Evolutionary conservation across 495 filamentous ascomycete genomes (phyloP), one percentile per base, ranked within the genome.

Genomic region (Chaetomium tenue): DNA sequence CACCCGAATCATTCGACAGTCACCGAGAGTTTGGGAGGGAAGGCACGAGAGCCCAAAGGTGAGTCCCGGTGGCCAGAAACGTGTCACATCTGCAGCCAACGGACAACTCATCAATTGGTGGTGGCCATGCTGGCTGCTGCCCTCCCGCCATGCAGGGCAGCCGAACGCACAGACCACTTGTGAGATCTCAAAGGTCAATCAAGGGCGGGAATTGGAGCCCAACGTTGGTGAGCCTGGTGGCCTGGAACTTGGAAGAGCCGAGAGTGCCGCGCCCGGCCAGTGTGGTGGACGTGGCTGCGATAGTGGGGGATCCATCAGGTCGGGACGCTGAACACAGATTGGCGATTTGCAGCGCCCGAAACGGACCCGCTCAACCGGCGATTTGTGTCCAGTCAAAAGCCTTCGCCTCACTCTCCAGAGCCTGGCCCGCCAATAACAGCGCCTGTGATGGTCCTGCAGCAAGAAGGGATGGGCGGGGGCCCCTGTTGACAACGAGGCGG

Each of bases 361-460:
- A 51, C 20, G 23, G 64, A 42, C 44, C 59, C 53, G 26, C 40
- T 44, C 7, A 46, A 16, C 56, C 39, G 51, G 61, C 30, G 18
- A 58, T 67, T 67, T 67, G 20, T 63, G 59, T 48, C 65, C 65
- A 67, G 48, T 67, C 56, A 54, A 57, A 37, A 42, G 50, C 28
- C 20, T 8, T 51, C 58, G 65, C 65, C 65, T 67, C 65, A 67
- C 65, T 67, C 65, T 67, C 54, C 52, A 28, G 40, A 33, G 2
- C 28, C 60, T n/a, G 16, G 2, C 15, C 61, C n/a, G 9, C 65
- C 65, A 67, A 67, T 63, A 28, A 46, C 11, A 13, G 16, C 26
- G 7, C 15, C 28, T 28, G 50, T 60, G 56, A 63, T 6, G 57
- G 60, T 51, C 55, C 54, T 63, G 61, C 65, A 63, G 47, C 20